A percentile compares a stretch with the other conserved stretches of the same genome.
Conservation (phyloP, 176 grass and related monocot genomes). For the Aegilops sharonensis region DNA sequence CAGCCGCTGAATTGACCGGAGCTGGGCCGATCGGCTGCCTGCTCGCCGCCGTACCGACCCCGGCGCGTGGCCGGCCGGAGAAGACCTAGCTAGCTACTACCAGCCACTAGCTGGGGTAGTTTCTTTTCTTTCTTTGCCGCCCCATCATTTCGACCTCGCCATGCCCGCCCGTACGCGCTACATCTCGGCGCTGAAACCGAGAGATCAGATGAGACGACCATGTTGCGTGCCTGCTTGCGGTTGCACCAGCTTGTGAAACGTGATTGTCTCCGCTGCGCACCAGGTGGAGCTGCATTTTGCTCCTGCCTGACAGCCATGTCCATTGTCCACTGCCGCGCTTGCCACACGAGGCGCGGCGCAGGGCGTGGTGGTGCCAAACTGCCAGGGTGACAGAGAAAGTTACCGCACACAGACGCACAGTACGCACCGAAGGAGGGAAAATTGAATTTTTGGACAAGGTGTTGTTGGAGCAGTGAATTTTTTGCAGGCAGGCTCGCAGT, state of each 20-base stretch:
- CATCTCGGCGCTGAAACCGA: slow-evolving; percentile 10
- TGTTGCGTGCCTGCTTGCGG: neutral
- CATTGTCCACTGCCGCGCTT: neutral
- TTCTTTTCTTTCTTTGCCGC: no score
- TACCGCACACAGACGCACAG: neutral
- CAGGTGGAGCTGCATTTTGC: neutral
- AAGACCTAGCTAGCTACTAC: neutral
- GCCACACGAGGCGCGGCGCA: neutral
- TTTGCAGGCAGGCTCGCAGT: neutral
- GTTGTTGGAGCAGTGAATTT: neutral
- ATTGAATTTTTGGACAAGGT: neutral
- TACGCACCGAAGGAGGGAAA: neutral
- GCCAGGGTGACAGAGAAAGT: neutral
- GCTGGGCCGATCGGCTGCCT: neutral
- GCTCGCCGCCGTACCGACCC: neutral
- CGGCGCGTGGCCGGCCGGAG: neutral
- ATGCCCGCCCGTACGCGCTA: no score
- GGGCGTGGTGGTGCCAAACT: neutral
- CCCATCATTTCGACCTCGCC: no score
- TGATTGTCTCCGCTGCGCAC: neutral
- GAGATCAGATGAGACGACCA: neutral
- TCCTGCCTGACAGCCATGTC: neutral
- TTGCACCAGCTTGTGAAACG: neutral
- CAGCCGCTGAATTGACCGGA: neutral
- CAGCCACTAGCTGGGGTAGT: no score